Evolutionary conservation across 2,329 filamentous ascomycete species (phyloP).

Genomic region (Cercospora sesami): DNA sequence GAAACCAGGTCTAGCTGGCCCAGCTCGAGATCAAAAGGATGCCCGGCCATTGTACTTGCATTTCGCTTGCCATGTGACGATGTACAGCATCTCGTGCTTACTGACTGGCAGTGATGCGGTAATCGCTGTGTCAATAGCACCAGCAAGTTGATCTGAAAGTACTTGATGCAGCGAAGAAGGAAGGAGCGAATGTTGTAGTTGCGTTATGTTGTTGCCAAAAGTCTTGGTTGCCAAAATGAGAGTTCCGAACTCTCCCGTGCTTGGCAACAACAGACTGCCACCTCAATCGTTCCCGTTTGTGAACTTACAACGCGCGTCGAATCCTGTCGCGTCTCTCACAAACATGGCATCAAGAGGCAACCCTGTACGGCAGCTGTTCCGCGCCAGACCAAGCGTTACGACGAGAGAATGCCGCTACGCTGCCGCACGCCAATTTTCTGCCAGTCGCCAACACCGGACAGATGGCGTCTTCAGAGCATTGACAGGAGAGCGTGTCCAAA

Average conservation of each 20-base stretch:
- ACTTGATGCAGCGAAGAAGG: not conserved
- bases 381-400: not conserved
- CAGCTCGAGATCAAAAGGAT: slow-evolving; percentile 15
- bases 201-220: not conserved
- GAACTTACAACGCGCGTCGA: not conserved
- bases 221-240: not conserved
- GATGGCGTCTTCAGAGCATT: slow-evolving; percentile 63
- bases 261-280: not conserved
- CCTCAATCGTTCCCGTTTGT: not conserved
- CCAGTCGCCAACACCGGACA: slow-evolving; percentile 38
- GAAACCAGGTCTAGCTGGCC: slow-evolving; percentile 15
- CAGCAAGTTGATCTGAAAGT: not conserved
- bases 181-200: not conserved
- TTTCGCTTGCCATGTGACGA: not conserved
- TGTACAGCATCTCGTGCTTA: not conserved
- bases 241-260: not conserved
- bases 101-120: not conserved
- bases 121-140: not conserved
- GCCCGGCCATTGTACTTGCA: slow-evolving; percentile 15
- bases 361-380: not conserved
- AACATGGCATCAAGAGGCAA: slow-evolving; percentile 6
- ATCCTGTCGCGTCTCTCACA: not conserved
- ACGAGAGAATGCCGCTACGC: not conserved
- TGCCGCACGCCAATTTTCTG: slow-evolving; percentile 21
- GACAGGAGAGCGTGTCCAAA: slow-evolving; percentile 61